Evolutionary conservation across 2,329 filamentous ascomycete genomes (phyloP).

Genomic region (Pyricularia grisea): DNA sequence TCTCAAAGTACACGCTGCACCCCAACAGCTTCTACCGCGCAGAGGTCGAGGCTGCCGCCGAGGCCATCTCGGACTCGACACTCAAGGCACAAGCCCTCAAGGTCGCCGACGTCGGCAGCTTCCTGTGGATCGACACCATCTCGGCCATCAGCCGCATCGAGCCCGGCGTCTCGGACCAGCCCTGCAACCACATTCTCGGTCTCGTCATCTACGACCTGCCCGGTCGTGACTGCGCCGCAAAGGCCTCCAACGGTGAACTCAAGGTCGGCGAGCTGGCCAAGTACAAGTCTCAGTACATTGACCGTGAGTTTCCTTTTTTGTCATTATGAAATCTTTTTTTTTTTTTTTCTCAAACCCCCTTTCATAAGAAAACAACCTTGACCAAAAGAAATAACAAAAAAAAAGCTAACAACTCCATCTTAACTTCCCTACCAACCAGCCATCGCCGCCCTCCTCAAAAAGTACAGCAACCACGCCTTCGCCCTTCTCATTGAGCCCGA

Average conservation of each 20-base stretch:
- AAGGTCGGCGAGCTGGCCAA: conserved; percentile 37
- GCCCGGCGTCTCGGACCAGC: conserved; percentile 23
- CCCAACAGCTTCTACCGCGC: conserved; percentile 26
- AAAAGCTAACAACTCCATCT: not conserved
- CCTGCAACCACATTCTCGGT: conserved; percentile 28
- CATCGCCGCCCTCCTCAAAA: conserved; percentile 41
- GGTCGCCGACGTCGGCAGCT: conserved; percentile 28
- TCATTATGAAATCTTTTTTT: not conserved
- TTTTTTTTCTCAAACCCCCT: not conserved
- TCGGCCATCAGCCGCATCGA: conserved; percentile 26
- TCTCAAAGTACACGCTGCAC: conserved; percentile 27
- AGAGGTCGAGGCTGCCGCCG: conserved; percentile 26
- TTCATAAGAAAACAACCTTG: not conserved
- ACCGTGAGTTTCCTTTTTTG: conserved; percentile 17
- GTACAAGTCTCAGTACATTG: conserved; percentile 32
- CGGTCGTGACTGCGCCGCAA: conserved; percentile 53
- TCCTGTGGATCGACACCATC: conserved; percentile 31
- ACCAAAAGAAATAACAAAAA: not conserved
- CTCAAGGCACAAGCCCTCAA: conserved; percentile 20
- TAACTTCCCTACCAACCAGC: conserved; percentile 16
- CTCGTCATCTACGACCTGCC: conserved; percentile 56
- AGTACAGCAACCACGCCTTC: conserved; percentile 41
- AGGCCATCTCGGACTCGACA: conserved; percentile 17
- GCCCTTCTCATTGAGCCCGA: conserved; percentile 45
- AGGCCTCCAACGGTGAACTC: conserved; percentile 55